Percentiles rank a stretch among this genome's conserved stretches.
Conservation (phyloP, 2,329 filamentous ascomycete genomes). For the Scedosporium dehoogii region DNA sequence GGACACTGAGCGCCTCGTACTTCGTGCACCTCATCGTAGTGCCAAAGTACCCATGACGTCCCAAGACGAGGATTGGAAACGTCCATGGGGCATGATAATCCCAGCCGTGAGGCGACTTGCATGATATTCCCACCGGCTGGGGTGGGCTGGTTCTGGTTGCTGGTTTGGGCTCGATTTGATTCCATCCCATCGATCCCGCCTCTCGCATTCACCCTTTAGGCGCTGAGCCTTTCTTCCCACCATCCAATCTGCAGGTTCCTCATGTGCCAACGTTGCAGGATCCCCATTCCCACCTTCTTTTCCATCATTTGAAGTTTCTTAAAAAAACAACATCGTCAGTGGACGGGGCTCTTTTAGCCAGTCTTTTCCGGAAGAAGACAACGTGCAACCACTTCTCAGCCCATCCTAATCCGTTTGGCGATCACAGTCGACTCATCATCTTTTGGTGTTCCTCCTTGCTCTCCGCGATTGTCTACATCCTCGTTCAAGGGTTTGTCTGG, state of each 20-base stretch:
- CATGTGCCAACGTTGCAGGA: neutral
- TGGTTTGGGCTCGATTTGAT: neutral
- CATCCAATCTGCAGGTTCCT: conserved; percentile 1
- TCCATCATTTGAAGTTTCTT: neutral
- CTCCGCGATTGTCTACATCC: neutral
- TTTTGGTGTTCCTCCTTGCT: neutral
- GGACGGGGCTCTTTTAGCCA: neutral
- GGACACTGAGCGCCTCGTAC: neutral
- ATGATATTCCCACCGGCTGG: neutral
- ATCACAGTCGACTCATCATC: neutral
- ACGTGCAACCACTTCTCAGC: neutral
- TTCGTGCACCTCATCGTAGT: too few species aligned
- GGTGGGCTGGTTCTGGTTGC: neutral
- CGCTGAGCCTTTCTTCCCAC: neutral
- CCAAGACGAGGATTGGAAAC: neutral
- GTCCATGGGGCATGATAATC: conserved; percentile 1
- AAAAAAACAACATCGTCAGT: neutral
- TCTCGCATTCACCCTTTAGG: conserved; percentile 1
- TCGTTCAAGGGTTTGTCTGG: conserved; percentile 1
- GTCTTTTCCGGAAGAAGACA: conserved; percentile 3
- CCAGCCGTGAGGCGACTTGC: conserved; percentile 2
- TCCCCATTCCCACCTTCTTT: neutral
- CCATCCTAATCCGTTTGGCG: conserved; percentile 1
- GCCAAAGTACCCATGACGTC: neutral
- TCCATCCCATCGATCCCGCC: neutral